Evolutionary conservation across 2,329 filamentous ascomycete species (phyloP).

Genomic region (Amauroascus niger): DNA sequence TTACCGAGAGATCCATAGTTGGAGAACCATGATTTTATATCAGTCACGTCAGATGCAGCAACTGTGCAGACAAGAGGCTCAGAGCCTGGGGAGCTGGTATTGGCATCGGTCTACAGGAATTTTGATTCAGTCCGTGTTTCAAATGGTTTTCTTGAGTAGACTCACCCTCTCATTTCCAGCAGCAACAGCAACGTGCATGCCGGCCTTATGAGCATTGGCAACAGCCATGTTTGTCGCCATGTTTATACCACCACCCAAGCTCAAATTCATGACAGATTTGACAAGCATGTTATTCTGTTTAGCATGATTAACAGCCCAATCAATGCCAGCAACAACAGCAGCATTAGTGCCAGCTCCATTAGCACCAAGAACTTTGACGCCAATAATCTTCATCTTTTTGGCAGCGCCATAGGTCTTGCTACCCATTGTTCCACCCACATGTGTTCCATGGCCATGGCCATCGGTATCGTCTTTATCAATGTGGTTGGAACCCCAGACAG

Average conservation of each 20-base stretch:
- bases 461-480: conserved; percentile 17
- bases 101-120: conserved; percentile 20
- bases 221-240: conserved; percentile 33
- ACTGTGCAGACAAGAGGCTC: conserved; percentile 33
- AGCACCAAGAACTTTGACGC: conserved; percentile 44
- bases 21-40: conserved; percentile 32
- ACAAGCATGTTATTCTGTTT: conserved; percentile 22
- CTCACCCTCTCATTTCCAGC: conserved; percentile 32
- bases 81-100: conserved; percentile 32
- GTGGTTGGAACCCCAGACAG: conserved; percentile 28
- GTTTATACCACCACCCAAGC: conserved; percentile 29
- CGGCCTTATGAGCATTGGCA: conserved; percentile 27
- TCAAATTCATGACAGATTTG: conserved; percentile 30
- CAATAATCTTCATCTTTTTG: conserved; percentile 32
- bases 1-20: conserved; percentile 34
- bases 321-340: conserved; percentile 43
- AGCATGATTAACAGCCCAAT: conserved; percentile 30
- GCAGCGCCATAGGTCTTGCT: conserved; percentile 30
- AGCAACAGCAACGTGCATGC: conserved; percentile 34
- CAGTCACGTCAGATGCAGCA: conserved; percentile 29
- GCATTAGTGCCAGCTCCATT: conserved; percentile 38
- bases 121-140: background rate
- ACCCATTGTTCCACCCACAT: conserved; percentile 31
- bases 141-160: background rate
- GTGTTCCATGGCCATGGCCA: conserved; percentile 32